Conservation (phyloP, 192 early-diverging fungal genomes). For the Pilobolus umbonatus region DNA sequence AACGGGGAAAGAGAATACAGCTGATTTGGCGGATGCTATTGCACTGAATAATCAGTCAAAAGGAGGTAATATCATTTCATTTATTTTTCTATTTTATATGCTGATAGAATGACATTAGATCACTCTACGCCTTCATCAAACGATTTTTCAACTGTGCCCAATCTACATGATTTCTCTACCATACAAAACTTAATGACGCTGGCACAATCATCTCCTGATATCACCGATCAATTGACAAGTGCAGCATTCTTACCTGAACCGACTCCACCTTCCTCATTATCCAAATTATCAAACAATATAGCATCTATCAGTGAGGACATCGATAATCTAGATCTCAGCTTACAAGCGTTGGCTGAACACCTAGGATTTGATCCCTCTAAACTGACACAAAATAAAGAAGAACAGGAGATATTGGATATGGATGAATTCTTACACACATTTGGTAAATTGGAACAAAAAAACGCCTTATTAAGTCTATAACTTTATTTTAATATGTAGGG, state of each 20-base stretch:
- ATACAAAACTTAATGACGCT: conserved; percentile 20
- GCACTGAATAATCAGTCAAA: conserved; percentile 23
- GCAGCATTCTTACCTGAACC: conserved; percentile 1
- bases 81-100: background rate
- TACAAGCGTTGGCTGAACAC: conserved; percentile 22
- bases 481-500: background rate
- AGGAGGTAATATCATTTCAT: background rate
- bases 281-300: background rate
- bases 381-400: background rate
- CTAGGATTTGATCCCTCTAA: conserved; percentile 27
- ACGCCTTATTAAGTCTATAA: background rate
- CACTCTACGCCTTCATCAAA: background rate
- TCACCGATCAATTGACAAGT: conserved; percentile 20
- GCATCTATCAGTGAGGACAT: conserved; percentile 22
- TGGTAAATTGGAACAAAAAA: conserved; percentile 7
- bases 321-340: conserved; percentile 19
- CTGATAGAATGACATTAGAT: background rate
- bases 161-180: conserved; percentile 4
- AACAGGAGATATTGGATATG: conserved; percentile 28
- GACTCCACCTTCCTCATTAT: background rate
- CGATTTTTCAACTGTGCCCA: conserved; percentile 3
- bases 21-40: conserved; percentile 18
- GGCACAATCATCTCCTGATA: conserved; percentile 18
- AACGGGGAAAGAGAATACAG: background rate
- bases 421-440: conserved; percentile 31